Conservation (phyloP, 495 filamentous ascomycete species). For the Aspergillus affinis region DNA sequence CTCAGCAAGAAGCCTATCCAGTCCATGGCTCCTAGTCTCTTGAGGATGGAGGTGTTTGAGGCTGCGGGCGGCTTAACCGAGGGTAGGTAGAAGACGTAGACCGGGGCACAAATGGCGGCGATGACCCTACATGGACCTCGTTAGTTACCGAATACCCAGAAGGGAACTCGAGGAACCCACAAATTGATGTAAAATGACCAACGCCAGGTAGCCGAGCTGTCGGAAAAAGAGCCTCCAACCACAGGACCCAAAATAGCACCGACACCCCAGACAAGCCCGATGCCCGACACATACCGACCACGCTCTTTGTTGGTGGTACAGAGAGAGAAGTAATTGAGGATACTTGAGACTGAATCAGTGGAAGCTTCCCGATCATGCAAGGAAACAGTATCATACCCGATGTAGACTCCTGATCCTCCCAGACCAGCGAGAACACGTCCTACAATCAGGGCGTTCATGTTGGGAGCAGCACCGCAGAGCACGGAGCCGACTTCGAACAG, state of each 20-base stretch:
- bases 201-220: conserved; percentile 35
- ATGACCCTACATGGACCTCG: background rate
- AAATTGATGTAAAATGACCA: conserved; percentile 51
- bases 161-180: background rate
- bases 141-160: background rate
- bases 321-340: conserved; percentile 36
- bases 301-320: conserved; percentile 5
- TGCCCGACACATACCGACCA: background rate
- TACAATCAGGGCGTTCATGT: conserved; percentile 47
- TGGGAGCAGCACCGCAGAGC: conserved; percentile 52
- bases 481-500: conserved; percentile 51
- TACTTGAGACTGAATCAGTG: conserved; percentile 12
- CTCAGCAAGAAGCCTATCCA: conserved; percentile 22
- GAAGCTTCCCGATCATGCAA: background rate
- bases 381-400: conserved; percentile 25
- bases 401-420: conserved; percentile 53
- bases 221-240: conserved; percentile 39
- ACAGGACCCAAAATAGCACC: conserved; percentile 46
- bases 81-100: conserved; percentile 47
- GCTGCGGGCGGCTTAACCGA: background rate
- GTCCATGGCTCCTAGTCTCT: conserved; percentile 11
- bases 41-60: background rate
- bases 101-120: conserved; percentile 32
- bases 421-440: conserved; percentile 41
- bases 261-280: conserved; percentile 38